These are phyloP conservation scores for Globisporangium okanoganense DNA, from an alignment of 352 stramenopile species.

Conservation along the genomic window DNA sequence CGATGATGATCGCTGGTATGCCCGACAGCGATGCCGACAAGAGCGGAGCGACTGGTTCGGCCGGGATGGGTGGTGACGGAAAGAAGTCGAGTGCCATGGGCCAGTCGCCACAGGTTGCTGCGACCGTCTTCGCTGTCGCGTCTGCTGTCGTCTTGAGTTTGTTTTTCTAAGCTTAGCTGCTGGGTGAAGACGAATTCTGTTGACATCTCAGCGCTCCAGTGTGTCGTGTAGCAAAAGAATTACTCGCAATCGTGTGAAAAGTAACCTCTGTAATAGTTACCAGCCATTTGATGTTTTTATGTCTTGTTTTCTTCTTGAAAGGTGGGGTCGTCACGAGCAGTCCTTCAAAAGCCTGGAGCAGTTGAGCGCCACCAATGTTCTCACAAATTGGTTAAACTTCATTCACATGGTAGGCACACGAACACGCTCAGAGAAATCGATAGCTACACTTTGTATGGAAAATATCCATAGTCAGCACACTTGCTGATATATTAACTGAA, in stretches of 20 bases:
- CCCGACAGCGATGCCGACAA: slow-evolving; percentile 18
- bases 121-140: neutral
- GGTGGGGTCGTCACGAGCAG: no score
- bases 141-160: neutral
- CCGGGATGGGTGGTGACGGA: slow-evolving; percentile 14
- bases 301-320: neutral
- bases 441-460: no score
- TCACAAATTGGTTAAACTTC: no score
- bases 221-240: neutral
- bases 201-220: neutral
- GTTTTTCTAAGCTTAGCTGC: neutral
- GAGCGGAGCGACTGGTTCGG: slow-evolving; percentile 15
- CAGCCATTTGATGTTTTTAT: neutral
- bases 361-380: no score
- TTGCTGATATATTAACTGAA: no score
- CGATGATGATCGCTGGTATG: slow-evolving; percentile 34
- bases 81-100: slow-evolving; percentile 2
- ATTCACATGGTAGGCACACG: no score
- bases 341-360: no score
- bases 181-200: neutral
- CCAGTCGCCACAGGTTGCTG: neutral
- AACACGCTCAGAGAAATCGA: no score
- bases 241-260: neutral
- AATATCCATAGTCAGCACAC: no score
- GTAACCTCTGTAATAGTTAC: neutral